Base-by-base conservation (phyloP, 164 flowering plant genomes). In the Vitis vinifera region DNA sequence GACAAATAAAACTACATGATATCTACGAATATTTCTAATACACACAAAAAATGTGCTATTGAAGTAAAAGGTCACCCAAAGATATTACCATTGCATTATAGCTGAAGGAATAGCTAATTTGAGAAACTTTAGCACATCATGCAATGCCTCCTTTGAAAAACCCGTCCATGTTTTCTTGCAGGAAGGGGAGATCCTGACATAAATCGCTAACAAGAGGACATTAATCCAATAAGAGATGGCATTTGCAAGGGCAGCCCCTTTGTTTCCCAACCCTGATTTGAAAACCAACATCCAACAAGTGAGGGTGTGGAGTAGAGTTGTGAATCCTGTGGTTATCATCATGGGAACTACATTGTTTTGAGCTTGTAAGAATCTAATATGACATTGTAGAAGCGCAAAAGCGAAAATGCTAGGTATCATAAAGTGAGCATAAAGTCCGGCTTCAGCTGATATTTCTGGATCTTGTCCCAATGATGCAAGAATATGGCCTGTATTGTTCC, bases 51-150 rank as follows among this genome's bases (percentile, higher is more conserved):
- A 31, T 31, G 44, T 31, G 44, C 6, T 31, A 7, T 31, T 23
- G 23, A 23, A 23, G 23, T 23, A 1, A 23, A 23, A 31, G 44
- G 44, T 3, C 44, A 31, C 44, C 44, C 6, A 7, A 31, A 31
- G 44, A 31, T 23, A 23, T 31, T 31, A 31, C 44, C 84, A 76
- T 8, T 75, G 31, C 87, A 84, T 84, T 4, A 82, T 11, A 59
- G 87, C 80, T 1, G 85, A 82, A 63, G 87, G 85, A 64, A 84
- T 19, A 10, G 84, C 80, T 1, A 84, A 66, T 59, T 70, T 76
- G 3, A 82, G 17, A 55, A 71, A 78, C 14, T 49, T 27, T 1
- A 66, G 55, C 10, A 82, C 67, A 30, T 68, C 76, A 10, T 70
- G 71, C 1, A 81, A 61, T 1, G 84, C 74, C 29, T 74, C 78